Percentiles rank a stretch among this genome's conserved stretches.
Conservation (phyloP, 441 rosid genomes). For the Populus hybrid region DNA sequence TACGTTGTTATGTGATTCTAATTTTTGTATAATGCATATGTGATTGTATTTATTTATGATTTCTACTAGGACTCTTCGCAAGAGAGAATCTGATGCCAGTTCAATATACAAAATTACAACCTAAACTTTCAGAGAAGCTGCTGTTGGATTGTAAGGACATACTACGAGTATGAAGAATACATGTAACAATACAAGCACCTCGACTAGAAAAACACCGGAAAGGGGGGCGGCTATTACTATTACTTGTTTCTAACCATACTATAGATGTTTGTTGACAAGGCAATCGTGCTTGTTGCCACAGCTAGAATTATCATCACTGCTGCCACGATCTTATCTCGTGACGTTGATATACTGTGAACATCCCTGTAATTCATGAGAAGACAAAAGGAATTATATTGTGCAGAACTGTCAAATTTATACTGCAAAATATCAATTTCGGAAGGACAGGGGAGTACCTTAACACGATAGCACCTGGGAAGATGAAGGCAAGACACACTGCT, state of each 20-base stretch:
- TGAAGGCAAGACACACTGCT: constrained; percentile 64
- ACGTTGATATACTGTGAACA: constrained; percentile 56
- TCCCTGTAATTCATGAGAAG: constrained; percentile 42
- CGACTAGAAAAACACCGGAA: not conserved
- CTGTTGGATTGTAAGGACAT: not conserved
- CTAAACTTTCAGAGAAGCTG: not conserved
- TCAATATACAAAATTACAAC: not conserved
- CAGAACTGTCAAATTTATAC: not conserved
- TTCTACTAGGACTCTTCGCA: too few species aligned
- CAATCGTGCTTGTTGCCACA: constrained; percentile 59
- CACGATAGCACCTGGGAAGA: constrained; percentile 77
- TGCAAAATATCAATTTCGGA: not conserved
- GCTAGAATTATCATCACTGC: constrained; percentile 58
- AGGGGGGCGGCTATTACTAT: not conserved
- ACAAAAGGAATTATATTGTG: constrained; percentile 4
- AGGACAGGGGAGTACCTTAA: constrained; percentile 39
- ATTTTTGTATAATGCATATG: too few species aligned
- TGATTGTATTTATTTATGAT: too few species aligned
- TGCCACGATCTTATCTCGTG: constrained; percentile 54
- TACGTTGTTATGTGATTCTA: too few species aligned
- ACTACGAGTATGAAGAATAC: not conserved
- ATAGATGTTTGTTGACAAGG: constrained; percentile 62
- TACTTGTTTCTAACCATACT: constrained; percentile 24
- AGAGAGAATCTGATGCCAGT: not conserved
- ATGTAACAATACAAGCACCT: not conserved